Percentiles rank a stretch among this genome's conserved stretches.
Evolutionary conservation across 2,329 filamentous ascomycete species (phyloP).

Genomic region (Penicillium sp.): DNA sequence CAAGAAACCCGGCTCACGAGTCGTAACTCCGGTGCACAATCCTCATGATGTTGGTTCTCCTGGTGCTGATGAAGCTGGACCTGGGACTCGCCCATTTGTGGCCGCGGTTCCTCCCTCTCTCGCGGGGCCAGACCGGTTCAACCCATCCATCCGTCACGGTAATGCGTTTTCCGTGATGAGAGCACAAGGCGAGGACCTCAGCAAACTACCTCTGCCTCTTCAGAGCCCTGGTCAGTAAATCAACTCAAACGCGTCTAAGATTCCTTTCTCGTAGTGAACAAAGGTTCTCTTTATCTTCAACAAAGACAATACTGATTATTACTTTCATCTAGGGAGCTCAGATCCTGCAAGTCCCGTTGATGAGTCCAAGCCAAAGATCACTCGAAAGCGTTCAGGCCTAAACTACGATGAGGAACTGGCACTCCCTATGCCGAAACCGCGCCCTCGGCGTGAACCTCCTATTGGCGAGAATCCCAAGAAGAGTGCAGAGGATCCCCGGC

Average conservation of each 20-base stretch:
- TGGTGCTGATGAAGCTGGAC: neutral
- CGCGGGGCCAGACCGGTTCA: neutral
- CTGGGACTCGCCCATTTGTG: neutral
- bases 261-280: neutral
- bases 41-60: no score
- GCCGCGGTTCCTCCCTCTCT: neutral
- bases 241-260: neutral
- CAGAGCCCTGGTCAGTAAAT: conserved; percentile 14
- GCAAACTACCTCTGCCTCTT: conserved; percentile 13
- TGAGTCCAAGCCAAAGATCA: conserved; percentile 10
- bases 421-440: conserved; percentile 39
- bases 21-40: neutral
- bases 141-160: conserved; percentile 28
- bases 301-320: neutral
- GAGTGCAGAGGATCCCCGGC: conserved; percentile 10
- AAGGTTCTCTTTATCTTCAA: neutral
- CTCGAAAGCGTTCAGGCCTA: conserved; percentile 27
- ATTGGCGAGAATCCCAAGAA: neutral
- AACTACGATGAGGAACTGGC: conserved; percentile 37
- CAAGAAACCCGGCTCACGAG: neutral
- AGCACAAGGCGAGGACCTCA: conserved; percentile 9
- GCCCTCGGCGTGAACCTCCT: neutral
- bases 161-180: conserved; percentile 39
- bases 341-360: conserved; percentile 4
- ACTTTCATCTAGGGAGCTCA: neutral